These are phyloP conservation scores for Incumbomyces lentus DNA, from an alignment of 2,329 filamentous ascomycete species.

Conservation along the genomic window DNA sequence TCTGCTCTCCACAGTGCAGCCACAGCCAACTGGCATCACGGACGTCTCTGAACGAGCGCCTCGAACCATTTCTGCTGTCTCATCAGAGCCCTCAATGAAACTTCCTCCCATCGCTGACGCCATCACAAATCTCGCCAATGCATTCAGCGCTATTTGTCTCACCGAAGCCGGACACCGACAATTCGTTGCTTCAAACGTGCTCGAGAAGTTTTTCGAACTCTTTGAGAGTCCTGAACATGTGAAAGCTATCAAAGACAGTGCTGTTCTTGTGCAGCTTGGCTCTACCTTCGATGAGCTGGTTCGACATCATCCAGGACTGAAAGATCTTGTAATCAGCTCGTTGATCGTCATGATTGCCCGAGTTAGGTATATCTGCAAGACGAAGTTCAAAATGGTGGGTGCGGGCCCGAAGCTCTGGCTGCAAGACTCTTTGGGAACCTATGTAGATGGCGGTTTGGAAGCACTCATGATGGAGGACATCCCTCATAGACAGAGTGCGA, in stretches of 20 bases:
- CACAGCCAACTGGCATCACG: neutral
- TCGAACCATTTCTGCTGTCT: slow-evolving; percentile 27
- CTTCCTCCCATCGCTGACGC: slow-evolving; percentile 84
- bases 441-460: slow-evolving; percentile 43
- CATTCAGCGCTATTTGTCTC: slow-evolving; percentile 86
- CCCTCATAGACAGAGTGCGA: slow-evolving; percentile 4
- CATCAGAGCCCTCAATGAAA: slow-evolving; percentile 46
- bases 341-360: slow-evolving; percentile 80
- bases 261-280: slow-evolving; percentile 64
- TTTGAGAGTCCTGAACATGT: slow-evolving; percentile 89
- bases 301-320: slow-evolving; percentile 79
- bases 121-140: slow-evolving; percentile 73
- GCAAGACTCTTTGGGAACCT: slow-evolving; percentile 45
- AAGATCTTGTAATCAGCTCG: slow-evolving; percentile 69
- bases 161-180: slow-evolving; percentile 80
- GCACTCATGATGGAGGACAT: slow-evolving; percentile 16
- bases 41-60: slow-evolving; percentile 24
- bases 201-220: slow-evolving; percentile 87
- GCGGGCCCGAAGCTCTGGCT: slow-evolving; percentile 72
- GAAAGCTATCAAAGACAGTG: slow-evolving; percentile 68
- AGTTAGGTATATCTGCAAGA: slow-evolving; percentile 62
- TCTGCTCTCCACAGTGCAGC: slow-evolving; percentile 62
- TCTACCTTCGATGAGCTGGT: slow-evolving; percentile 87
- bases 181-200: slow-evolving; percentile 69
- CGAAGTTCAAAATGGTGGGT: slow-evolving; percentile 56